These are phyloP conservation scores for Suillus luteus DNA, from an alignment of 768 basidiomycete genomes.

Conservation along the genomic window DNA sequence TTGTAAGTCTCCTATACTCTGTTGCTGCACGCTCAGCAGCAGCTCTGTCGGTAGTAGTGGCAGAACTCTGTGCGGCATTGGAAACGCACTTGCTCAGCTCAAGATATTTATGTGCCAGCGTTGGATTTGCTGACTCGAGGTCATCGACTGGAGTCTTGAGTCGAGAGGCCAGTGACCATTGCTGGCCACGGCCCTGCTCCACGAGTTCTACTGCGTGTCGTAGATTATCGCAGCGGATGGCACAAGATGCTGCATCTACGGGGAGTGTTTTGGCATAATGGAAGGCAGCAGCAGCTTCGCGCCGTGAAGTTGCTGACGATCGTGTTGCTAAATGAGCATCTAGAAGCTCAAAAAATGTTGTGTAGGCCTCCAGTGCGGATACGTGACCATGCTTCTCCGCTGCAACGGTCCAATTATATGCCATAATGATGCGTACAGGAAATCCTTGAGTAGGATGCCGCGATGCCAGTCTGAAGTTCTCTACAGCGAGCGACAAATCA, in stretches of 20 bases:
- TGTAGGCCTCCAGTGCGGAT: too few species aligned
- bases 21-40: not conserved
- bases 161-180: not conserved
- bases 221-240: accelerated
- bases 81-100: not conserved
- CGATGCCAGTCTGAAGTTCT: not conserved
- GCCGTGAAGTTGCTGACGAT: not conserved
- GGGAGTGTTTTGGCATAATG: accelerated
- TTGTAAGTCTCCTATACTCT: not conserved
- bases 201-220: not conserved
- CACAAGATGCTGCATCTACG: not conserved
- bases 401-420: too few species aligned
- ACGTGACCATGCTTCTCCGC: too few species aligned
- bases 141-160: not conserved
- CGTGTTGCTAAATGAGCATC: too few species aligned
- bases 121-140: too few species aligned
- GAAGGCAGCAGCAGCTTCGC: not conserved
- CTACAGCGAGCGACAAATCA: not conserved
- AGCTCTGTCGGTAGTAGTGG: not conserved
- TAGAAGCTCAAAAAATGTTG: not conserved
- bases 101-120: too few species aligned
- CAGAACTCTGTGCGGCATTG: not conserved
- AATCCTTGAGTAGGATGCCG: not conserved
- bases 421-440: too few species aligned
- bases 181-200: not conserved